Conservation (phyloP, 2,329 filamentous ascomycete genomes). For the Alternaria infectoria region DNA sequence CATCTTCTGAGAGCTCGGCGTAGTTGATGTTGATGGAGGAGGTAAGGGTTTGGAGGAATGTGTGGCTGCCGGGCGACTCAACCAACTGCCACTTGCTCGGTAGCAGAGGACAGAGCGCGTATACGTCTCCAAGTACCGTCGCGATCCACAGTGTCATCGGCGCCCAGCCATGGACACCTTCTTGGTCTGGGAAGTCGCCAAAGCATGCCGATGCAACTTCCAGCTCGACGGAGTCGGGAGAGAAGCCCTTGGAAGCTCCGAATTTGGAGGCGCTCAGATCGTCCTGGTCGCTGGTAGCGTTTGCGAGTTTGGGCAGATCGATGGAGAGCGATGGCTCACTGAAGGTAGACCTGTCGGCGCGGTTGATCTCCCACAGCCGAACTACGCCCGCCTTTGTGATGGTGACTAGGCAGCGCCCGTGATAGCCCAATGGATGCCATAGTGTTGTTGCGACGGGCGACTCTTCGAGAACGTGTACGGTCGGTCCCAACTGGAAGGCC, state of each 20-base stretch:
- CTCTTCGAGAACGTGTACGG: slow-evolving; percentile 86
- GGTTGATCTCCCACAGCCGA: slow-evolving; percentile 86
- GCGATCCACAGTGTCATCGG: slow-evolving; percentile 96
- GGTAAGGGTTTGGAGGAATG: slow-evolving; percentile 80
- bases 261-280: slow-evolving; percentile 80
- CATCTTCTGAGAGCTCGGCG: slow-evolving; percentile 35
- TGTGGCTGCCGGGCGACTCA: slow-evolving; percentile 55
- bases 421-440: slow-evolving; percentile 91
- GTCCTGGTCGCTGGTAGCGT: slow-evolving; percentile 80
- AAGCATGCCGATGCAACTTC: slow-evolving; percentile 91
- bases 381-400: slow-evolving; percentile 88
- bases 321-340: slow-evolving; percentile 82
- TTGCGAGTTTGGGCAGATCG: slow-evolving; percentile 86
- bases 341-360: slow-evolving; percentile 85
- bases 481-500: slow-evolving; percentile 90
- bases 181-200: slow-evolving; percentile 67
- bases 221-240: slow-evolving; percentile 89
- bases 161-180: slow-evolving; percentile 75
- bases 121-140: slow-evolving; percentile 93
- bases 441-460: slow-evolving; percentile 79
- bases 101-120: slow-evolving; percentile 88
- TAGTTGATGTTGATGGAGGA: slow-evolving; percentile 78
- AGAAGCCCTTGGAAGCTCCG: slow-evolving; percentile 80
- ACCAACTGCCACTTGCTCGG: slow-evolving; percentile 79
- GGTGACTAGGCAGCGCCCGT: slow-evolving; percentile 82